Percentiles rank a stretch among this genome's conserved stretches.
These are phyloP conservation scores for Botryotinia calthae DNA, from an alignment of 2,329 filamentous ascomycete genomes.

Conservation along the genomic window DNA sequence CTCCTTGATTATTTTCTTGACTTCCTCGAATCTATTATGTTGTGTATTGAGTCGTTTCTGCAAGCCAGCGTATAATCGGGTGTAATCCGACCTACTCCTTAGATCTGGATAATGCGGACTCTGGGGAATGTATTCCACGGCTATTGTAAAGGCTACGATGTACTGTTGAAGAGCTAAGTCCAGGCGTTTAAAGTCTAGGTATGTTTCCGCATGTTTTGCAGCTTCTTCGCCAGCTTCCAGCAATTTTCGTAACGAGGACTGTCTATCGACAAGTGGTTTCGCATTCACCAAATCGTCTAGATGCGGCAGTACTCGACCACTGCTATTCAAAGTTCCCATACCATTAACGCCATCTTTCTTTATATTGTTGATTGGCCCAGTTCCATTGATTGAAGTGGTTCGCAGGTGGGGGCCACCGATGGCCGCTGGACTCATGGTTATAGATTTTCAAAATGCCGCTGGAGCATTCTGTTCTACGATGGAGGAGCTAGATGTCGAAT, in stretches of 20 bases:
- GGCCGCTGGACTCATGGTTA: constrained; percentile 37
- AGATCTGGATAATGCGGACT: constrained; percentile 72
- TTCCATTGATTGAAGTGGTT: constrained; percentile 31
- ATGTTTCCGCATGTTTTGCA: constrained; percentile 59
- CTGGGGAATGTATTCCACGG: constrained; percentile 70
- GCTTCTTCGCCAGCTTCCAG: constrained; percentile 53
- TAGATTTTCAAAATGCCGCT: constrained; percentile 8
- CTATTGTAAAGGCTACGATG: constrained; percentile 75
- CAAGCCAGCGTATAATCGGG: constrained; percentile 50
- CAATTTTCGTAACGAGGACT: constrained; percentile 51
- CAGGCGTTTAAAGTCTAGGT: constrained; percentile 61
- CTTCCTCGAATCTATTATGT: constrained; percentile 51
- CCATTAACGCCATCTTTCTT: constrained; percentile 22
- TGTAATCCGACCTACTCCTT: constrained; percentile 52
- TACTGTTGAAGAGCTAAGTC: constrained; percentile 82
- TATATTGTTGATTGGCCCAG: constrained; percentile 28
- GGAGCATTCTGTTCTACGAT: constrained; percentile 28
- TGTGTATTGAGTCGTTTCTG: constrained; percentile 50
- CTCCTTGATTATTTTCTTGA: constrained; percentile 59
- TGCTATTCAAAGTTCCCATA: constrained; percentile 26
- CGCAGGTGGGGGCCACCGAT: constrained; percentile 30
- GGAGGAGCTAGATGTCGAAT: not conserved
- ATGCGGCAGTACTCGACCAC: constrained; percentile 41
- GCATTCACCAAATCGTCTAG: constrained; percentile 45
- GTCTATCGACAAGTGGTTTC: constrained; percentile 36